A percentile compares a stretch with the other conserved stretches of the same genome.
Conservation (phyloP, 1,284 basidiomycete genomes). For the Cryptococcus sp. region DNA sequence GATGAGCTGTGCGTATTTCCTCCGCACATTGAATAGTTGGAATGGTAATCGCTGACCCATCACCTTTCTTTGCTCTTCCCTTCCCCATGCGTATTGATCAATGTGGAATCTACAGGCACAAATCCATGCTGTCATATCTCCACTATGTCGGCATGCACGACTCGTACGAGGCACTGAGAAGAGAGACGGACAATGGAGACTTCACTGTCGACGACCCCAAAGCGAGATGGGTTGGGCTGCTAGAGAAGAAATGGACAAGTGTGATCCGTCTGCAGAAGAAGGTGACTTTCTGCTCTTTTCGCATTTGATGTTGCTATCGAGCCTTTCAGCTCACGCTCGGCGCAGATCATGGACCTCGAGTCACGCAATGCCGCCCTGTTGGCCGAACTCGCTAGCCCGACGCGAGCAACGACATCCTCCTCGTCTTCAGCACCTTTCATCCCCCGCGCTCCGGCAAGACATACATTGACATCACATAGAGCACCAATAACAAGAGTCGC, state of each 20-base stretch:
- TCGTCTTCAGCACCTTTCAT: conserved; percentile 70
- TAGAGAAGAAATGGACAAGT: conserved; percentile 95
- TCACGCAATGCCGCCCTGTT: conserved; percentile 71
- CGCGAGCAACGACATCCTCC: conserved; percentile 54
- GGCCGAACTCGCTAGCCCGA: conserved; percentile 65
- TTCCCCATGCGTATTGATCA: background rate
- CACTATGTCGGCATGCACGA: conserved; percentile 65
- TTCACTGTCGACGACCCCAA: conserved; percentile 75
- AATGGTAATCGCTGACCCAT: conserved; percentile 4
- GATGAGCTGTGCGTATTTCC: conserved; percentile 70
- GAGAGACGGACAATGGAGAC: conserved; percentile 61
- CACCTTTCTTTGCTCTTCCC: conserved; percentile 11
- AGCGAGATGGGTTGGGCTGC: conserved; percentile 74
- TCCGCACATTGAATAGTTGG: background rate
- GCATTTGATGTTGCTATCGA: background rate
- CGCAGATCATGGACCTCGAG: conserved; percentile 85
- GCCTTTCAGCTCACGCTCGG: background rate
- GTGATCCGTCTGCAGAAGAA: conserved; percentile 92
- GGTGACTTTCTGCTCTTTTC: conserved; percentile 56
- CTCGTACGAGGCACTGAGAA: conserved; percentile 66
- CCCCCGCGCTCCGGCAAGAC: conserved; percentile 74
- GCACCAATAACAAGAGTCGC: conserved; percentile 73
- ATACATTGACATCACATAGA: conserved; percentile 78
- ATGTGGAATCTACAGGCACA: conserved; percentile 61
- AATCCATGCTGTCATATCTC: conserved; percentile 81